A percentile compares a stretch with the other conserved stretches of the same genome.
phyloP scores from a whole-genome alignment of 441 rosid species.

The Erodium moschatum region DNA sequence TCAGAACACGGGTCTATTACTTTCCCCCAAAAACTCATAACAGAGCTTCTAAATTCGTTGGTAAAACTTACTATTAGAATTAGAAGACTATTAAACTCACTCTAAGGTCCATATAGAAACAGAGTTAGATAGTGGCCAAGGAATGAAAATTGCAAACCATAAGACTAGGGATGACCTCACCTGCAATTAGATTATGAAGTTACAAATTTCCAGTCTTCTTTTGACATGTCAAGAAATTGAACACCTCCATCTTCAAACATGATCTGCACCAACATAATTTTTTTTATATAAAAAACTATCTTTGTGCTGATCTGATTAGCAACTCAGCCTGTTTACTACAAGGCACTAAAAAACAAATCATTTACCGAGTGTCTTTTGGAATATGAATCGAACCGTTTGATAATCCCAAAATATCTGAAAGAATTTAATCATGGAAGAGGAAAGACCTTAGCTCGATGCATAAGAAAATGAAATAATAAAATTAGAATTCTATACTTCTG shows the following conservation, averaged over 20 bases:
- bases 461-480: no score
- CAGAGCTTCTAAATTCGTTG: no score
- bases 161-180: conserved; percentile 8
- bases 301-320: background rate
- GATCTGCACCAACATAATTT: conserved; percentile 31
- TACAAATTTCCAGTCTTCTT: conserved; percentile 56
- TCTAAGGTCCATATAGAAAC: no score
- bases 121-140: no score
- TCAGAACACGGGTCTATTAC: no score
- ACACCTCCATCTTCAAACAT: conserved; percentile 62
- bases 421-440: conserved; percentile 1
- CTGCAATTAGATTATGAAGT: conserved; percentile 22
- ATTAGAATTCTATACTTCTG: no score
- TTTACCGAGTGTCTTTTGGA: conserved; percentile 59
- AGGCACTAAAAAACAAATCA: background rate
- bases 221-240: conserved; percentile 57
- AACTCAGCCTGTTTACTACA: background rate
- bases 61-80: no score
- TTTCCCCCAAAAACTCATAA: no score
- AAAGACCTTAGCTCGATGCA: no score
- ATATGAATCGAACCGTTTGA: conserved; percentile 48
- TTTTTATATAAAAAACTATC: background rate
- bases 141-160: background rate
- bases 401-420: conserved; percentile 57
- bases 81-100: no score